Evolutionary conservation across 805 yeast genomes (phyloP), one percentile per base, ranked within the genome.

Genomic region (Candida ovalis): DNA sequence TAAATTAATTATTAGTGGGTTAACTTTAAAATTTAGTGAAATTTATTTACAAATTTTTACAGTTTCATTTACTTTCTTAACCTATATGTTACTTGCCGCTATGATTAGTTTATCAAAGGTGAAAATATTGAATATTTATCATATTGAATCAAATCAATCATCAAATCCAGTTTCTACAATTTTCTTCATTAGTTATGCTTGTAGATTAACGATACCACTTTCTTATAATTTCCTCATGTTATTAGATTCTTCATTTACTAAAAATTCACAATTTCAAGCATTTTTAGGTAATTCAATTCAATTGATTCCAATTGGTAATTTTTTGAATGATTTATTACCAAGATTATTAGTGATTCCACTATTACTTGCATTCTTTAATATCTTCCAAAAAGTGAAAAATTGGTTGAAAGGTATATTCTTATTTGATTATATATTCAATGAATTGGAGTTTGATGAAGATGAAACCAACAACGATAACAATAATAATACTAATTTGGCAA

Each of bases 181-280:
- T 30, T 88, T 88, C 61, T 88, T 86, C 63, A 81, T 90, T 19
- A 84, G 86, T 58, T 88, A 88, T 58, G 82, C 88, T 18, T 85
- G 91, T 44, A 80, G 96, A 53, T 70, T 88, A 61, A 86, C 96
- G 0, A 82, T 88, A 12, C 96, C 96, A 10, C 71, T 88, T 52
- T 81, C 88, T 23, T 88, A 85, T 67, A 88, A 88, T 66, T 88
- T 86, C 61, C 64, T 88, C 48, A 85, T 86, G 44, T 70, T 88
- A 46, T 75, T 84, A 49, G 74, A 80, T 42, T 43, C 61, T 1
- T 45, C 56, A 5, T 52, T 60, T 28, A 55, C 66, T 10, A 48
- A 56, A 28, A 57, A 64, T 22, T 72, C 81, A 1, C 69, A 73
- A 12, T 88, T 88, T 64, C 89, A 87, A 60, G 75, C 77, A 42